Evolutionary conservation across 371 early-diverging fungal species (phyloP), one percentile per base, ranked within the genome.

Genomic region (Paraphysoderma sedebokerense): DNA sequence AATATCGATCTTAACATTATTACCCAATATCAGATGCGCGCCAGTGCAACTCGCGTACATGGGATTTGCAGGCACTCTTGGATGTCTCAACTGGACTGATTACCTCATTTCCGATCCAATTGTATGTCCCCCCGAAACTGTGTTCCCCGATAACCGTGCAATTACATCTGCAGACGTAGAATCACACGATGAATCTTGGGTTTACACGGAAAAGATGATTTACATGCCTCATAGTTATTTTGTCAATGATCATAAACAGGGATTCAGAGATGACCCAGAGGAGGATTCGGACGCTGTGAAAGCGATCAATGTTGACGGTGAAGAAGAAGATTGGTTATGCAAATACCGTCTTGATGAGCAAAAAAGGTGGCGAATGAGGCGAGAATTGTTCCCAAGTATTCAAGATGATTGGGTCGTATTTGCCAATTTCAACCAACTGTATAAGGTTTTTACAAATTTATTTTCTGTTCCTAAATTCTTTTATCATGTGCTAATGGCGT

Each of bases 401-500:
- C 66, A 74, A 6, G 83, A 84, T 53, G 77, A 87, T 58, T 76
- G 77, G 8, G 76, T 88, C 12, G 84, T 92, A 39, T 89, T 83
- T 70, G 90, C 90, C 51, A 87, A 87, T 61, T 90, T 92, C 55
- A 92, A 92, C 62, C 91, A 92, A 63, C 66, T 87, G 13, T 92
- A 92, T 67, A 92, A 92, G 62, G 68, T 81, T n/a, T n/a, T n/a
- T 38, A 38, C 31, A 6, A 30, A 12, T 33, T n/a, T 30, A 6
- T 36, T 32, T 20, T 24, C 1, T 38, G 19, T 20, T 26, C 34
- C 28, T 33, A 48, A 13, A 15, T 54, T 12, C 7, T 56, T 24
- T 39, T 9, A 9, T 39, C 7, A 15, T 39, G 40, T 15, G 36
- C 12, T 15, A 6, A 31, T 15, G 39, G 53, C 55, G 59, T 56